Base-by-base conservation (phyloP, 2,329 filamentous ascomycete species). In the Epicoccum sorghinum region DNA sequence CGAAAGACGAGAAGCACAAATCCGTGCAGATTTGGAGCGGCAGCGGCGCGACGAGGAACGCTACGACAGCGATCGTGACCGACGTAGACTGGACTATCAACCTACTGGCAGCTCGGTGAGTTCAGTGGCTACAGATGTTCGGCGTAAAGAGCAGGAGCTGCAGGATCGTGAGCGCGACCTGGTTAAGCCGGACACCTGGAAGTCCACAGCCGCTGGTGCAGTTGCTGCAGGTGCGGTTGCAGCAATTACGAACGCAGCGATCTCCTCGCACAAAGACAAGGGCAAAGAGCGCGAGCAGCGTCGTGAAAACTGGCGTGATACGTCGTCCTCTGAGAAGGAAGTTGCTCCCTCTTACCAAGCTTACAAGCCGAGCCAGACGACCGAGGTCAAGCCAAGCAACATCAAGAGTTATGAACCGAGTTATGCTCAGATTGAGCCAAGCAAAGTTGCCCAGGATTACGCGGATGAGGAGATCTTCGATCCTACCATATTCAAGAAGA, bases 391-490 rank as follows among this genome's bases (percentile, higher is more conserved):
- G 46, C 68, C 69, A 22, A 62, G 53, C 52, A 57, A 30, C 14
- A 55, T 61, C 33, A 66, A 61, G 52, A 59, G 58, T n/a, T 55
- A 62, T 13, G 69, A 71, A 40, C 68, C 73, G 22, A 67, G 66
- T 27, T 61, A 42, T 23, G 72, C 77, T 18, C 68, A 71, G 27
- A 70, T 71, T 5, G 73, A 73, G 36, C 71, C 71, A 6, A 73
- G 69, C 54, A 66, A 65, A 30, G 56, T 72, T 12, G 61, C 58
- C 13, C 67, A 72, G 29, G 70, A 73, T 51, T 71, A 73, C 23
- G 66, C 66, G 49, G 77, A 80, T 41, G 79, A 80, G 12, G 78
- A 79, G 13, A 73, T 80, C 32, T 78, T 76, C 60, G 74, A 80
- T 38, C 78, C 74, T 0, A 69, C 79, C 33, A 75, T 78, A 35